Conservation (phyloP, 768 basidiomycete genomes). For the Pleurotus tuoliensis region DNA sequence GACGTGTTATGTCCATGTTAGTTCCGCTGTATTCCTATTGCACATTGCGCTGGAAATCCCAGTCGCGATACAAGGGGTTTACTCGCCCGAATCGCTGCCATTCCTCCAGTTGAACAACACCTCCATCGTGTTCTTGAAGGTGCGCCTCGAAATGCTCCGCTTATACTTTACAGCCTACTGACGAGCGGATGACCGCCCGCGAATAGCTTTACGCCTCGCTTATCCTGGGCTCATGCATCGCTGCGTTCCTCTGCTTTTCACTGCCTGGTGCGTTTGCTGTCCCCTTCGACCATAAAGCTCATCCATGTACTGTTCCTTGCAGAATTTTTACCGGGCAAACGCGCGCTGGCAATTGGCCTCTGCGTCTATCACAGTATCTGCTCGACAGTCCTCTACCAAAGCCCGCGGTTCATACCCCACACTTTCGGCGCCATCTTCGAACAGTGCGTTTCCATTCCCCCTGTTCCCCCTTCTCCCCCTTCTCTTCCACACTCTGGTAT, state of each 20-base stretch:
- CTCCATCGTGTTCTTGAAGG: constrained; percentile 71
- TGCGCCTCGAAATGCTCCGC: constrained; percentile 21
- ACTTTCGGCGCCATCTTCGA: constrained; percentile 61
- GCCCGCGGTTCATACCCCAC: constrained; percentile 77
- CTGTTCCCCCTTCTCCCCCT: no score
- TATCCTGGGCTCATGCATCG: constrained; percentile 55
- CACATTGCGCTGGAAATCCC: constrained; percentile 81
- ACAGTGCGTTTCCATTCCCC: constrained; percentile 39
- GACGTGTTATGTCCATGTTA: constrained; percentile 20
- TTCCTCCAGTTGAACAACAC: constrained; percentile 85
- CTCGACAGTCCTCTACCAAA: constrained; percentile 71
- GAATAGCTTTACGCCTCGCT: constrained; percentile 67
- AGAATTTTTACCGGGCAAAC: constrained; percentile 86
- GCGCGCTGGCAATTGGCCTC: constrained; percentile 73
- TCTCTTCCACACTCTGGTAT: background rate
- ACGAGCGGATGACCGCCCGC: no score
- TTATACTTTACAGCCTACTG: background rate
- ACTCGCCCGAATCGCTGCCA: constrained; percentile 57
- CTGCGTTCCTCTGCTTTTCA: constrained; percentile 57
- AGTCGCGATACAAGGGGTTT: constrained; percentile 71
- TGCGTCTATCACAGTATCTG: constrained; percentile 71
- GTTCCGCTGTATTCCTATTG: constrained; percentile 68
- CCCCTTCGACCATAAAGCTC: background rate
- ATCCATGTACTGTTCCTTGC: background rate
- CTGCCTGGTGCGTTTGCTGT: constrained; percentile 59